A percentile compares a stretch with the other conserved stretches of the same genome.
Evolutionary conservation across 2,329 filamentous ascomycete species (phyloP).

Genomic region (Colletotrichum endophyticum): DNA sequence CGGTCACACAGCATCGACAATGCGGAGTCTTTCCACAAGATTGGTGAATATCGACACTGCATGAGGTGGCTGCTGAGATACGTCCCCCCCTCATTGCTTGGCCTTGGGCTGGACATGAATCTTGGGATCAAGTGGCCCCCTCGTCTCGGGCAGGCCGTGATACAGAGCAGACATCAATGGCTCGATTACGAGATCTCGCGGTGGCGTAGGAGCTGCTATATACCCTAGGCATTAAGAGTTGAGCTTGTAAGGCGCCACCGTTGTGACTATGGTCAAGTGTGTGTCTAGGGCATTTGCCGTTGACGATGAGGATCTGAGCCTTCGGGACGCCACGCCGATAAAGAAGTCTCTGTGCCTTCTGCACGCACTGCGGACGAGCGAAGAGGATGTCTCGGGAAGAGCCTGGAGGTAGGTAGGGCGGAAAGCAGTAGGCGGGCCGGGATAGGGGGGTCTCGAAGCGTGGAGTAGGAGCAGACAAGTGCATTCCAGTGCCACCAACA

Average conservation of each 20-base stretch:
- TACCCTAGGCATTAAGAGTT: background rate
- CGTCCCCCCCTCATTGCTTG: background rate
- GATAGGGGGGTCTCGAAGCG: background rate
- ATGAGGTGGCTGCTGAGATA: background rate
- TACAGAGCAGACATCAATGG: constrained; percentile 2
- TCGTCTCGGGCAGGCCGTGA: constrained; percentile 3
- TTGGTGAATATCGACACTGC: background rate
- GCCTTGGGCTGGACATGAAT: background rate
- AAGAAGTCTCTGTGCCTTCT: background rate
- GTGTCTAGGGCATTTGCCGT: background rate
- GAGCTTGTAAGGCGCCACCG: constrained; percentile 5
- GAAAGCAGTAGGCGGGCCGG: background rate
- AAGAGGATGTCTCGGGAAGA: background rate
- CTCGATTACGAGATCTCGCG: constrained; percentile 4
- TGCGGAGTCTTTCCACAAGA: background rate
- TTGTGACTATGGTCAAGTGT: background rate
- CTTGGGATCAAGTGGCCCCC: background rate
- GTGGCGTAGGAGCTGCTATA: background rate
- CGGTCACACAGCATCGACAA: background rate
- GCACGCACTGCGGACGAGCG: background rate
- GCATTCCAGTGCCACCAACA: background rate
- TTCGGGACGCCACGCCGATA: constrained; percentile 9
- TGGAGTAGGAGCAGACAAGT: background rate
- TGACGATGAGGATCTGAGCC: constrained; percentile 8
- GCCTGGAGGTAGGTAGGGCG: background rate